phyloP scores from a whole-genome alignment of 352 stramenopile species.

The Pythium monospermum region DNA sequence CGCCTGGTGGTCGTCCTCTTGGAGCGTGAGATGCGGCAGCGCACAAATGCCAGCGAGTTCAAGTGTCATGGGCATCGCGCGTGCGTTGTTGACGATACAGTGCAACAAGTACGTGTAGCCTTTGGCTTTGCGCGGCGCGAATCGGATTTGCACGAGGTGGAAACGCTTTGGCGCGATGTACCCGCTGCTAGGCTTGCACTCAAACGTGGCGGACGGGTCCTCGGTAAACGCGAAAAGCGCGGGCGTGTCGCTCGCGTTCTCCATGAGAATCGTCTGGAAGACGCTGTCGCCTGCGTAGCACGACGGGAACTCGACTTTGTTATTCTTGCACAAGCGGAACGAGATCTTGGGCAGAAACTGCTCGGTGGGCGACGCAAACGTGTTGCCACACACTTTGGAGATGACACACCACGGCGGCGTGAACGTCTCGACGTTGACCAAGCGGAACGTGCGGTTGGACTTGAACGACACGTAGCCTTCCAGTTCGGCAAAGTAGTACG shows the following conservation, averaged over 20 bases:
- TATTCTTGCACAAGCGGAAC: slow-evolving; percentile 42
- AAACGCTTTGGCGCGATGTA: slow-evolving; percentile 77
- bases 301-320: slow-evolving; percentile 74
- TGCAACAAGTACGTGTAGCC: slow-evolving; percentile 55
- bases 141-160: slow-evolving; percentile 79
- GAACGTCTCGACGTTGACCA: slow-evolving; percentile 91
- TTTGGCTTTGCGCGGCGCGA: slow-evolving; percentile 40
- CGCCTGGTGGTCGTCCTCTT: slow-evolving; percentile 23
- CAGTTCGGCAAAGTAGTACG: slow-evolving; percentile 89
- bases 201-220: slow-evolving; percentile 59
- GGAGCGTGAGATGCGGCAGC: slow-evolving; percentile 44
- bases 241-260: slow-evolving; percentile 87
- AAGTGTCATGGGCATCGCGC: slow-evolving; percentile 37
- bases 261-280: slow-evolving; percentile 85
- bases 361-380: slow-evolving; percentile 70
- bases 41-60: slow-evolving; percentile 57
- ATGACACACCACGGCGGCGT: slow-evolving; percentile 87
- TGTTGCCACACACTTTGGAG: slow-evolving; percentile 78
- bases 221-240: slow-evolving; percentile 78
- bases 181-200: slow-evolving; percentile 60
- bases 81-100: slow-evolving; percentile 71
- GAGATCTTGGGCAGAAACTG: slow-evolving; percentile 88
- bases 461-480: slow-evolving; percentile 89
- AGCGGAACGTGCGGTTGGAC: slow-evolving; percentile 90
- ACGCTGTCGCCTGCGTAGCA: slow-evolving; percentile 86